phyloP scores from a whole-genome alignment of 495 filamentous ascomycete genomes.

The Aspergillus campestris region DNA sequence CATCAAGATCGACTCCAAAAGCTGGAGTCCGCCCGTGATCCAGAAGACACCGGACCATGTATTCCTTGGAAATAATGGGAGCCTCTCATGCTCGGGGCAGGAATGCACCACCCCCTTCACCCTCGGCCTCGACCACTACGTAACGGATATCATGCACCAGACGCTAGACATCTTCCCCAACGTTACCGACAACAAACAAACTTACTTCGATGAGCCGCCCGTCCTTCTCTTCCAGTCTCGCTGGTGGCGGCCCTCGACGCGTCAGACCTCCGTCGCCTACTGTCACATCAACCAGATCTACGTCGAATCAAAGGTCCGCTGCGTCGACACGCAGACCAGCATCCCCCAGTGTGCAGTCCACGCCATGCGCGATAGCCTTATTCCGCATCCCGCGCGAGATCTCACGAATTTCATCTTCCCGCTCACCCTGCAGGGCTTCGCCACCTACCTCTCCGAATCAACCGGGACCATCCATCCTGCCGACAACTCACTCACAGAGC shows the following conservation, averaged over 20 bases:
- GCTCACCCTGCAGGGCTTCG: neutral
- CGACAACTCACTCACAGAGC: neutral
- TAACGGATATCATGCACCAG: neutral
- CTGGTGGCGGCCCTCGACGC: neutral
- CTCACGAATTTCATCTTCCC: neutral
- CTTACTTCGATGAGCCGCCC: neutral
- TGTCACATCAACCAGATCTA: neutral
- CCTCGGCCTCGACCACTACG: neutral
- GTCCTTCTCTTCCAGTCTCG: neutral
- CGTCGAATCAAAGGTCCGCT: neutral
- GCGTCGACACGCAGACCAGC: neutral
- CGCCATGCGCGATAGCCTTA: neutral
- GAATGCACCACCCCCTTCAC: neutral
- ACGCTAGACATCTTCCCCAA: neutral
- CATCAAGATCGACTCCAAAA: no score
- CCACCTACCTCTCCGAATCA: neutral
- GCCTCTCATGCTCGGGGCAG: neutral
- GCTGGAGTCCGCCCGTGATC: no score
- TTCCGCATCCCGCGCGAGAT: neutral
- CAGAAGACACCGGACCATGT: no score
- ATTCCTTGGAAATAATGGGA: no score
- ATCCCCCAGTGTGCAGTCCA: neutral
- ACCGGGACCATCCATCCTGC: neutral
- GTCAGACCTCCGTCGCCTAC: neutral
- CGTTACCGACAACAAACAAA: neutral